Evolutionary conservation across 73 alveolate genomes (phyloP).

Genomic region (Tetrahymena borealis): DNA sequence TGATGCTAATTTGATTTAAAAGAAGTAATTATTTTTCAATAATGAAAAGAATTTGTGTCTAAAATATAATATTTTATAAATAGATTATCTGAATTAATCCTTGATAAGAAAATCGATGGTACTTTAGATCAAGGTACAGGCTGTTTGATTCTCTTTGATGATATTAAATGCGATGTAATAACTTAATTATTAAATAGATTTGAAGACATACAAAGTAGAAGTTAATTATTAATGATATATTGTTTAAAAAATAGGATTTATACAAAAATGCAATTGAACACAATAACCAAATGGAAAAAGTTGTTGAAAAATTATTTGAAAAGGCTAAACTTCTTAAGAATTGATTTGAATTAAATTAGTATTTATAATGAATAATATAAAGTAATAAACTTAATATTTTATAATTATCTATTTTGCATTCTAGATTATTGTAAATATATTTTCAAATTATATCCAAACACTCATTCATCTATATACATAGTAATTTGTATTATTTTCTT

Average conservation of each 20-base stretch:
- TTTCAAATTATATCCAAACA: too few species aligned
- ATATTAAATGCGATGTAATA: constrained; percentile 16
- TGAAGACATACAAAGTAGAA: neutral
- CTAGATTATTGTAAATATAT: too few species aligned
- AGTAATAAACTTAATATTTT: too few species aligned
- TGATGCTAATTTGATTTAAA: constrained; percentile 19
- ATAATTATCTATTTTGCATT: too few species aligned
- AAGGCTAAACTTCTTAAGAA: constrained; percentile 11
- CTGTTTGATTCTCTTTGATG: constrained; percentile 81
- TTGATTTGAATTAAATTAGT: neutral
- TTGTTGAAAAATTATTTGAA: constrained; percentile 36
- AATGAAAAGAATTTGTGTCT: neutral
- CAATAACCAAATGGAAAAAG: constrained; percentile 22
- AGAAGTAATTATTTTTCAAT: constrained; percentile 22
- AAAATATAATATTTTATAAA: constrained; percentile 44
- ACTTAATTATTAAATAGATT: neutral
- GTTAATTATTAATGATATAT: too few species aligned
- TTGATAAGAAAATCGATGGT: constrained; percentile 89
- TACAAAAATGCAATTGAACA: constrained; percentile 23
- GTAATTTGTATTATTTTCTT: too few species aligned
- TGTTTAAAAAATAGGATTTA: constrained; percentile 4
- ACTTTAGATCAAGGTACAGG: constrained; percentile 91
- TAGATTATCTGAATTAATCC: constrained; percentile 82
- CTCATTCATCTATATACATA: too few species aligned
- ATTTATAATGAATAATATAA: too few species aligned